Percentiles rank a stretch among this genome's conserved stretches.
These are phyloP conservation scores for Penicillium sclerotiorum DNA, from an alignment of 2,329 filamentous ascomycete species.

Conservation along the genomic window DNA sequence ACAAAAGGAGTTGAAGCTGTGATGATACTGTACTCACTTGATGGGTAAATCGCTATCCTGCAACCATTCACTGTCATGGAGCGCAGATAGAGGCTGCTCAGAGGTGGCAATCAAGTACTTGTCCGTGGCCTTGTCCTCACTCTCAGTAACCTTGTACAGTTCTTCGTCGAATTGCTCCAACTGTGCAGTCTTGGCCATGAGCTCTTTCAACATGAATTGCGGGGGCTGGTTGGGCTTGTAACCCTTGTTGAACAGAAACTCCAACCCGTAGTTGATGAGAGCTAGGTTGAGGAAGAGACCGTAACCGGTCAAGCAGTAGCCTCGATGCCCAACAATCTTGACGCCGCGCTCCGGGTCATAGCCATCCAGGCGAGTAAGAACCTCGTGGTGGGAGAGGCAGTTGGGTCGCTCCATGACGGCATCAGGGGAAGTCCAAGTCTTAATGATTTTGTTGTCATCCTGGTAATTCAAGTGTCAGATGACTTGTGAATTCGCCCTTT, in stretches of 20 bases:
- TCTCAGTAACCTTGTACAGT: slow-evolving; percentile 89
- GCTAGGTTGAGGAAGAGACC: slow-evolving; percentile 91
- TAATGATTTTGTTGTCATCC: slow-evolving; percentile 79
- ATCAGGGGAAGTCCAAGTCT: slow-evolving; percentile 79
- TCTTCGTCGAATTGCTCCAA: slow-evolving; percentile 97
- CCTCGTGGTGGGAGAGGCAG: slow-evolving; percentile 89
- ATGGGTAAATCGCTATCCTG: slow-evolving; percentile 82
- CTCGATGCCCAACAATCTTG: slow-evolving; percentile 91
- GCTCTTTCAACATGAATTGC: slow-evolving; percentile 91
- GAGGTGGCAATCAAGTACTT: slow-evolving; percentile 83
- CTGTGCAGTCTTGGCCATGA: slow-evolving; percentile 98
- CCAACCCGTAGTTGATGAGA: slow-evolving; percentile 89
- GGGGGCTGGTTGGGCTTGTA: slow-evolving; percentile 84
- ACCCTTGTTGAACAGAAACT: slow-evolving; percentile 80
- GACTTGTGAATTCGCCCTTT: too few relatives aligned
- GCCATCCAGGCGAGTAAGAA: slow-evolving; percentile 82
- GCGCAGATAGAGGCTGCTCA: slow-evolving; percentile 91
- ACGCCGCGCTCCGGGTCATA: slow-evolving; percentile 92
- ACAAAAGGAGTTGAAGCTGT: not conserved
- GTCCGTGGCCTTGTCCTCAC: slow-evolving; percentile 82
- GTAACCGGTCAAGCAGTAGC: slow-evolving; percentile 88
- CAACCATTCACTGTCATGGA: slow-evolving; percentile 94
- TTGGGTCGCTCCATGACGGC: slow-evolving; percentile 73
- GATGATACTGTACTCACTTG: slow-evolving; percentile 57
- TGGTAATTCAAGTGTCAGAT: slow-evolving; percentile 31